Evolutionary conservation across 1,139 yeast species (phyloP).

Genomic region (Suhomyces choctaworum): DNA sequence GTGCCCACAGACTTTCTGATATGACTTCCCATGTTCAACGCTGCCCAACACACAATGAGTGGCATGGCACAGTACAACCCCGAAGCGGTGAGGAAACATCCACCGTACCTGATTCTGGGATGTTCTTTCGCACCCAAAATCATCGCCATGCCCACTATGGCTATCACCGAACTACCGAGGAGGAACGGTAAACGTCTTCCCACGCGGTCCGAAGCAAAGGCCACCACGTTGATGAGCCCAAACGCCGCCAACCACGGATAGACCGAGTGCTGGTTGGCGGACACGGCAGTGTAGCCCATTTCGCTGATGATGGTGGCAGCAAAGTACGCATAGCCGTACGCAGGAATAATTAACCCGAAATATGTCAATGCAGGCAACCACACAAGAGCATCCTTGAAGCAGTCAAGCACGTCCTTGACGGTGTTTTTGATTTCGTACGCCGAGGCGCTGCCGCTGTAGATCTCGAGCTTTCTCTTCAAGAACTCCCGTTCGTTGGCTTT

Average conservation of each 20-base stretch:
- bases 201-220: constrained; percentile 49
- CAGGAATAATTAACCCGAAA: constrained; percentile 64
- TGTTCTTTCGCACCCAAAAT: constrained; percentile 37
- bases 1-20: constrained; percentile 70
- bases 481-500: constrained; percentile 48
- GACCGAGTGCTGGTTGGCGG: constrained; percentile 66
- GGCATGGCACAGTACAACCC: constrained; percentile 81
- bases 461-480: constrained; percentile 54
- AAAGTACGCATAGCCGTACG: constrained; percentile 72
- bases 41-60: constrained; percentile 67
- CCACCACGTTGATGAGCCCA: constrained; percentile 50
- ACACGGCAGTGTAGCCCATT: constrained; percentile 59
- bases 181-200: constrained; percentile 52
- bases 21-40: constrained; percentile 70
- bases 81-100: constrained; percentile 64
- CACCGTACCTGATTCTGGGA: constrained; percentile 59
- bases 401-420: constrained; percentile 38
- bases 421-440: constrained; percentile 53
- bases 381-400: constrained; percentile 48
- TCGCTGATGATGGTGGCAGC: constrained; percentile 62
- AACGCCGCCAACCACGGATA: constrained; percentile 73
- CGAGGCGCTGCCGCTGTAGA: constrained; percentile 51
- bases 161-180: constrained; percentile 39
- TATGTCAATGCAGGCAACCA: constrained; percentile 61
- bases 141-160: constrained; percentile 58